Percentiles rank a stretch among this genome's conserved stretches.
Conservation (phyloP, 306 rosid species). For the Macrotyloma uniflorum region DNA sequence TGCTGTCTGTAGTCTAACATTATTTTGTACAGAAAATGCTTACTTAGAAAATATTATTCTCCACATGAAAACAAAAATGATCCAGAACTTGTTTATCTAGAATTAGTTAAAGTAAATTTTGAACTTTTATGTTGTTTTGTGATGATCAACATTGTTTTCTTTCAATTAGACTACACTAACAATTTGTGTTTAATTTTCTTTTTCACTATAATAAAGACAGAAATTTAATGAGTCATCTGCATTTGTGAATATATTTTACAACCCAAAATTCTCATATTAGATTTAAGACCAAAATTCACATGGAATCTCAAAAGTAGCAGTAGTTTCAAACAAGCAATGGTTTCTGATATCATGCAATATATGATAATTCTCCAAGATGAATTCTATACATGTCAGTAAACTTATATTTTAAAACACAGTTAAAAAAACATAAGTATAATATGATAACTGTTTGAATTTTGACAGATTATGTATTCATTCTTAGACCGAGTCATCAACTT, state of each 20-base stretch:
- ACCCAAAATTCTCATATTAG: not conserved
- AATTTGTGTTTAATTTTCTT: not conserved
- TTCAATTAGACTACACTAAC: not conserved
- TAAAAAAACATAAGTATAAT: not conserved
- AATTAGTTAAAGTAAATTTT: not conserved
- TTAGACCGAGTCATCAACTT: conserved; percentile 86
- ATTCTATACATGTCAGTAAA: not conserved
- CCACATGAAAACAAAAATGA: too few species aligned
- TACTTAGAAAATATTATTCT: conserved; percentile 19
- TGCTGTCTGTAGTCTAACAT: not conserved
- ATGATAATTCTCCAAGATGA: too few species aligned
- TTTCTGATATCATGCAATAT: conserved; percentile 20
- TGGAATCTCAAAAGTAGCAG: too few species aligned
- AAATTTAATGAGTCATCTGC: not conserved
- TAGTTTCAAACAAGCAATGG: not conserved
- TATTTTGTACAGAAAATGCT: conserved; percentile 15
- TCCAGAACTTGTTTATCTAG: not conserved
- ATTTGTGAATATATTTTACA: not conserved
- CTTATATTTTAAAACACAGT: not conserved
- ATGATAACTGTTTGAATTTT: conserved; percentile 25
- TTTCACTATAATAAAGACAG: not conserved
- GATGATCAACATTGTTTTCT: not conserved
- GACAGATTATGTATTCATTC: conserved; percentile 82
- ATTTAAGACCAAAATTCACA: too few species aligned
- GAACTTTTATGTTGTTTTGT: not conserved